Percentiles rank a stretch among this genome's conserved stretches.
phyloP scores from a whole-genome alignment of 306 rosid genomes.

The Quercus mongolica region DNA sequence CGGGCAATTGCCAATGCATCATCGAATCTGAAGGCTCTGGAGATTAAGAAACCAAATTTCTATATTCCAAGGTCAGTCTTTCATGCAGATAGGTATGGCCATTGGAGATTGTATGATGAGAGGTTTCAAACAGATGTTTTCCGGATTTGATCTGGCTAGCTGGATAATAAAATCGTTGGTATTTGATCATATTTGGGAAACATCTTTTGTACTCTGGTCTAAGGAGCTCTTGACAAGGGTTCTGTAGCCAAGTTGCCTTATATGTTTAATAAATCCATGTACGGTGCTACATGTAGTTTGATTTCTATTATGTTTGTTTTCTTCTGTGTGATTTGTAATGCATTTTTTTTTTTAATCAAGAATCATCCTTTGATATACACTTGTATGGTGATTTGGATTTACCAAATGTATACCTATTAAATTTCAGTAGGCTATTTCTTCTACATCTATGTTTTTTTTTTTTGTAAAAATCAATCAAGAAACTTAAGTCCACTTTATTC shows the following conservation, averaged over 20 bases:
- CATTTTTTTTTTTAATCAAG: background rate
- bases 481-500: too few relatives aligned
- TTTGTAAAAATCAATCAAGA: too few relatives aligned
- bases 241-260: conserved; percentile 7
- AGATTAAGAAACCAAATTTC: conserved; percentile 49
- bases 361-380: background rate
- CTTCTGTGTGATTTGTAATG: background rate
- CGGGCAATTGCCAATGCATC: conserved; percentile 66
- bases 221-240: conserved; percentile 1
- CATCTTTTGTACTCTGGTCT: conserved; percentile 14
- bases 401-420: background rate
- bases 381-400: background rate
- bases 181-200: background rate
- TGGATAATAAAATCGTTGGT: conserved; percentile 7
- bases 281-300: background rate
- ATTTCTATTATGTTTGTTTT: background rate
- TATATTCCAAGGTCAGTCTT: conserved; percentile 44
- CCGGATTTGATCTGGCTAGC: conserved; percentile 43
- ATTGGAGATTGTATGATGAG: conserved; percentile 84
- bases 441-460: background rate
- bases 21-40: conserved; percentile 42
- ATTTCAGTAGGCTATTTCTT: background rate
- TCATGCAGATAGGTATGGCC: conserved; percentile 60
- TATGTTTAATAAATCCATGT: background rate
- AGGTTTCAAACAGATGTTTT: conserved; percentile 88